Percentiles rank a stretch among this genome's conserved stretches.
These are phyloP conservation scores for Podospora bellae-mahoneyi DNA, from an alignment of 495 filamentous ascomycete genomes.

Conservation along the genomic window DNA sequence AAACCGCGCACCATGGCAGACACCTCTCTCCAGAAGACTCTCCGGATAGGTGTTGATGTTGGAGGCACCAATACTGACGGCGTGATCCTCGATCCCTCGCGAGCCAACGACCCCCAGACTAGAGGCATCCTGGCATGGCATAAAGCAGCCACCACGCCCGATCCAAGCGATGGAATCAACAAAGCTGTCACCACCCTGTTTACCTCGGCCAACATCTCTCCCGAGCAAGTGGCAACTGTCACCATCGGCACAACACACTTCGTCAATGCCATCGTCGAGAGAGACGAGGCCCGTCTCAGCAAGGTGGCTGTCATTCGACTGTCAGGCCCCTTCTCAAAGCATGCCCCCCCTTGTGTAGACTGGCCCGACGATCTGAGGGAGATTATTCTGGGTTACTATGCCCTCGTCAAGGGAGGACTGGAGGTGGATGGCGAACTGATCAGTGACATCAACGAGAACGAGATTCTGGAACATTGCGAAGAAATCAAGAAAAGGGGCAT, in stretches of 20 bases:
- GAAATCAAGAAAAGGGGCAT: conserved; percentile 46
- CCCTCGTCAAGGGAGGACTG: conserved; percentile 45
- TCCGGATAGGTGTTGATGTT: conserved; percentile 47
- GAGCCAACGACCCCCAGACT: conserved; percentile 28
- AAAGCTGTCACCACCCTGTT: conserved; percentile 49
- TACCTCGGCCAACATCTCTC: conserved; percentile 35
- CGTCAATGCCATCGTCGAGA: conserved; percentile 60
- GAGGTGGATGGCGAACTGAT: conserved; percentile 52
- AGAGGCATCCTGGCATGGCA: conserved; percentile 50
- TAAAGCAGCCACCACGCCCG: conserved; percentile 57
- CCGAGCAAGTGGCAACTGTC: conserved; percentile 49
- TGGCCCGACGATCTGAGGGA: conserved; percentile 45
- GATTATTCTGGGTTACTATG: conserved; percentile 46
- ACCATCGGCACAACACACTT: conserved; percentile 64
- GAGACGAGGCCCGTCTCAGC: conserved; percentile 49
- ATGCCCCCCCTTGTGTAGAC: conserved; percentile 54
- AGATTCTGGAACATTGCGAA: conserved; percentile 42
- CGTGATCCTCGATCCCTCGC: conserved; percentile 53
- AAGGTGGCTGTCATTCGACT: conserved; percentile 55
- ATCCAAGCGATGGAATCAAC: conserved; percentile 55
- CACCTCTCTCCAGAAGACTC: conserved; percentile 5
- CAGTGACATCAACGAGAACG: conserved; percentile 43
- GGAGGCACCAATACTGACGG: conserved; percentile 62
- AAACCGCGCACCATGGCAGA: neutral
- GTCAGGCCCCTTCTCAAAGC: conserved; percentile 52